phyloP scores from a whole-genome alignment of 78 protist species.

The Polysphondylium violaceum region DNA sequence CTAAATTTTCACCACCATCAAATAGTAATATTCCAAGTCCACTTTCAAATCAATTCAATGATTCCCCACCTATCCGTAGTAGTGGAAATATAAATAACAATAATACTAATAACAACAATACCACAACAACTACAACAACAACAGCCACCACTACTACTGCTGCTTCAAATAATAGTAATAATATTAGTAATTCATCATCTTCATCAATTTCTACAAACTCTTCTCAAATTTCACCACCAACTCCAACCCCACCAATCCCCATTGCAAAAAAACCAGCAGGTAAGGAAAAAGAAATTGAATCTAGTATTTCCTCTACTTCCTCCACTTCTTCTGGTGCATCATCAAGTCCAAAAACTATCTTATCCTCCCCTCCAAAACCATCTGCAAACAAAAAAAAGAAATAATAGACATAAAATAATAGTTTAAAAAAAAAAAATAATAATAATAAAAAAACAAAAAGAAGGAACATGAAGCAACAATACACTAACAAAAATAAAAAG shows the following conservation, averaged over 20 bases:
- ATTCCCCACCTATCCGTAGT: background rate
- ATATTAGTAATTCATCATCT: too few relatives aligned
- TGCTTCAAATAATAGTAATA: too few relatives aligned
- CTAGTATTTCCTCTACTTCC: background rate
- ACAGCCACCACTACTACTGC: too few relatives aligned
- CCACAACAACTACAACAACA: background rate
- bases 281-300: background rate
- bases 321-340: background rate
- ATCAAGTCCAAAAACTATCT: conserved; percentile 16
- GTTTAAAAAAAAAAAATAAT: too few relatives aligned
- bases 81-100: background rate
- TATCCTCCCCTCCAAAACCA: conserved; percentile 25
- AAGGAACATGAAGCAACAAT: too few relatives aligned
- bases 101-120: background rate
- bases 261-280: background rate
- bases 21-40: too few relatives aligned
- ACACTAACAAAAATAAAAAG: too few relatives aligned
- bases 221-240: background rate
- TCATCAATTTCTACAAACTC: background rate
- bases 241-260: conserved; percentile 10
- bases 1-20: conserved; percentile 7
- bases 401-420: too few relatives aligned
- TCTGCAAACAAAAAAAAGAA: conserved; percentile 10
- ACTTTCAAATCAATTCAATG: background rate
- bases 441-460: too few relatives aligned